Percentiles rank a stretch among this genome's conserved stretches.
phyloP scores from a whole-genome alignment of 768 basidiomycete genomes.

The Russula brevipes region DNA sequence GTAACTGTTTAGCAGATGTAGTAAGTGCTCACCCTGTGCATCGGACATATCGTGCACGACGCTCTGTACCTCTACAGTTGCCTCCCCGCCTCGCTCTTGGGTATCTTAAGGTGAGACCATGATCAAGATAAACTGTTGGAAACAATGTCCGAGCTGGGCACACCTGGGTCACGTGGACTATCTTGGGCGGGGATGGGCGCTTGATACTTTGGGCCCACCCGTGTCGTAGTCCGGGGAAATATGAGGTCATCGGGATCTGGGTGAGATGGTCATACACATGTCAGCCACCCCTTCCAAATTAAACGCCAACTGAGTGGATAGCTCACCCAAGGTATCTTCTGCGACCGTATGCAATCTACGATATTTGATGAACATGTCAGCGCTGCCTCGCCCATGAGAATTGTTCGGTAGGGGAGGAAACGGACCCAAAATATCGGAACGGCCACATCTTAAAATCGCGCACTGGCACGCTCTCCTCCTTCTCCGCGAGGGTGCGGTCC shows the following conservation, averaged over 20 bases:
- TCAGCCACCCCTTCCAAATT: background rate
- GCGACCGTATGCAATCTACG: conserved; percentile 82
- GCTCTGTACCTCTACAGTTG: conserved; percentile 68
- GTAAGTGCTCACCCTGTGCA: conserved; percentile 48
- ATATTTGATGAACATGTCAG: conserved; percentile 20
- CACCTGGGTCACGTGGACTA: conserved; percentile 31
- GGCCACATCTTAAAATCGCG: conserved; percentile 91
- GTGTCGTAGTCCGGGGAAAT: conserved; percentile 87
- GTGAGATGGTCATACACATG: conserved; percentile 7
- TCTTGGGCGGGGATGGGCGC: conserved; percentile 45
- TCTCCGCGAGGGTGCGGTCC: conserved; percentile 65
- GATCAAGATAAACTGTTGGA: background rate
- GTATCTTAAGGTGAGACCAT: conserved; percentile 23
- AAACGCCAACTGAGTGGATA: background rate
- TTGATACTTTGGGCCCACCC: conserved; percentile 87
- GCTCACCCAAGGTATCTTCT: conserved; percentile 82
- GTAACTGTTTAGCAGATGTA: conserved; percentile 29
- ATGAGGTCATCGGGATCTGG: conserved; percentile 95
- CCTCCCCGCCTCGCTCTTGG: conserved; percentile 64
- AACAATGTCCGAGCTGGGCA: background rate
- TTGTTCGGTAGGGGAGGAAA: background rate
- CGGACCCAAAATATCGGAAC: conserved; percentile 95
- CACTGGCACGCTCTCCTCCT: conserved; percentile 69
- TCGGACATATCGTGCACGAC: conserved; percentile 58
- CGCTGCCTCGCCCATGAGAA: background rate